Base-by-base conservation (phyloP, 108 stramenopile species). In the Schizochytrium sp. region DNA sequence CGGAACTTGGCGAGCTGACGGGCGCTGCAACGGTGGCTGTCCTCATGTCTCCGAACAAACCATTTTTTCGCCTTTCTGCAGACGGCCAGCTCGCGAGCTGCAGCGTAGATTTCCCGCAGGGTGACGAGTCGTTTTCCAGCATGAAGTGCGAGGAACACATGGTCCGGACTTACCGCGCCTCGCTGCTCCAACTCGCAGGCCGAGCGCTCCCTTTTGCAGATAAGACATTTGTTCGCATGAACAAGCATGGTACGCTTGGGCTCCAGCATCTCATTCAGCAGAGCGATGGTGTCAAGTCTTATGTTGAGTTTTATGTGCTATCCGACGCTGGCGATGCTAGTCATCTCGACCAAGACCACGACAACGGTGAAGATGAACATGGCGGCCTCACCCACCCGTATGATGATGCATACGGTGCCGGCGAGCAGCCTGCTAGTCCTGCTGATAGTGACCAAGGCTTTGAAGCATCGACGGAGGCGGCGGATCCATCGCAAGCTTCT, bases 61-160 rank as follows among this genome's bases (percentile, higher is more conserved):
- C 76, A 6, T 83, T 83, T 53, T 83, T 83, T 23, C 45, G 76
- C 4, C 76, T 83, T 8, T 53, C 48, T 83, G 51, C 76, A 23
- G 48, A 83, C 76, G 76, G 76, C 45, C 76, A 83, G 76, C 76
- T 83, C 48, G 48, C 51, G n/a, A 83, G 76, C 51, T 83, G 76
- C 51, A 83, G 45, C 48, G 76, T 83, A 1, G 76, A 83, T 34
- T 83, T 83, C 3, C 76, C 76, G 76, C 76, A 83, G 25, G 76
- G 76, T 6, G 76, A 83, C 51, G 76, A 83, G 51, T 83, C 76
- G 0, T 83, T 83, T 47, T 47, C 48, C 10, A 83, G 51, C 48
- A 53, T 83, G 76, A 53, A 83, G 45, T 83, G 76, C 28, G 45
- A 47, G 51, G 76, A 47, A 16, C 45, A 47, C 45, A 83, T n/a